These are phyloP conservation scores for Ophiostoma pallidulum DNA, from an alignment of 2,329 filamentous ascomycete genomes.

Conservation along the genomic window DNA sequence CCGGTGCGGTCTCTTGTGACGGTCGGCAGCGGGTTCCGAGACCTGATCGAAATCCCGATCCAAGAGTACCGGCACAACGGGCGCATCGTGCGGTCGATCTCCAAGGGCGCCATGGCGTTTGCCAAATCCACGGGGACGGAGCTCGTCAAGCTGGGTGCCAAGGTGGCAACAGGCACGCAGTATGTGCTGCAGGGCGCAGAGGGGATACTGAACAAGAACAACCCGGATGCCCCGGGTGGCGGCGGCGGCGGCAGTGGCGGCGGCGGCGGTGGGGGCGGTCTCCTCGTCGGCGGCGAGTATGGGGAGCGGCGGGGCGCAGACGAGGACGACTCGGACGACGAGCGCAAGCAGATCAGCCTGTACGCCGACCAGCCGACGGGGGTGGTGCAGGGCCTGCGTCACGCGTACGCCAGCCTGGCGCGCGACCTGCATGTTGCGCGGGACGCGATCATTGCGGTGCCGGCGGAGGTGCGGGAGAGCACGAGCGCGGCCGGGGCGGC, in stretches of 20 bases:
- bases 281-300: constrained; percentile 6
- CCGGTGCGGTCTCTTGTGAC: constrained; percentile 87
- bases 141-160: constrained; percentile 87
- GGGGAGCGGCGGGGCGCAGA: constrained; percentile 19
- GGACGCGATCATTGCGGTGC: constrained; percentile 91
- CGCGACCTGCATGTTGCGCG: constrained; percentile 78
- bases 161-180: constrained; percentile 88
- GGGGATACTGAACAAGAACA: constrained; percentile 52
- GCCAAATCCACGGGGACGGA: constrained; percentile 90
- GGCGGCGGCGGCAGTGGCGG: constrained; percentile 22
- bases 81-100: constrained; percentile 79
- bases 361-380: constrained; percentile 93
- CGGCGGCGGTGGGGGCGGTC: constrained; percentile 16
- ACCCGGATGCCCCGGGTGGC: constrained; percentile 24
- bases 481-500: constrained; percentile 72
- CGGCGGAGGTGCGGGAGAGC: constrained; percentile 82
- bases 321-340: constrained; percentile 52
- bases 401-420: constrained; percentile 72
- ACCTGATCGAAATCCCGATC: constrained; percentile 83
- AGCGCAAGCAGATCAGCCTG: constrained; percentile 69
- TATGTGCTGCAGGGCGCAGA: constrained; percentile 87
- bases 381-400: constrained; percentile 74
- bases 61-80: constrained; percentile 92
- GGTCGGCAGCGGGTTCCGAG: constrained; percentile 75
- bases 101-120: constrained; percentile 83